A percentile compares a stretch with the other conserved stretches of the same genome.
Conservation (phyloP, 371 early-diverging fungal genomes). For the Circinella umbellata region DNA sequence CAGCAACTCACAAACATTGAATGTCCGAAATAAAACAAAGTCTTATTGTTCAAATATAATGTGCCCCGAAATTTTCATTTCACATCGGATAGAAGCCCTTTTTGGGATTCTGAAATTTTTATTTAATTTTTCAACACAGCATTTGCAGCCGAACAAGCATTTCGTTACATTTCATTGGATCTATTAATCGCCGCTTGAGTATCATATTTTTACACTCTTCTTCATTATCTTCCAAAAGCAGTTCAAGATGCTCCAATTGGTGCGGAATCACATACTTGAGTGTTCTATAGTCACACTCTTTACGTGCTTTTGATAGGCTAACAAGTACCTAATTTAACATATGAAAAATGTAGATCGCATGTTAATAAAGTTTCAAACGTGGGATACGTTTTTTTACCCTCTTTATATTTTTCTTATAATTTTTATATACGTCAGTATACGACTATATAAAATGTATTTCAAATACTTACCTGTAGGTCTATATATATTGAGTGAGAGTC, state of each 20-base stretch:
- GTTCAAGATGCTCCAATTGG: slow-evolving; percentile 7
- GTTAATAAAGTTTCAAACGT: too few relatives aligned
- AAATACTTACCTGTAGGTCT: slow-evolving; percentile 18
- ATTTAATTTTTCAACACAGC: not conserved
- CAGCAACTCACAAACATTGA: too few relatives aligned
- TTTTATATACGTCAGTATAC: too few relatives aligned
- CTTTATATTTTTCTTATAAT: too few relatives aligned
- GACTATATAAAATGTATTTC: not conserved
- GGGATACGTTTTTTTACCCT: too few relatives aligned
- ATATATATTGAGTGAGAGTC: not conserved
- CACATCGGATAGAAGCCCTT: too few relatives aligned
- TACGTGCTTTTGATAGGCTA: slow-evolving; percentile 10
- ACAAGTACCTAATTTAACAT: slow-evolving; percentile 10
- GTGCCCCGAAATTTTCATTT: too few relatives aligned
- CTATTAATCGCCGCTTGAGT: slow-evolving; percentile 3
- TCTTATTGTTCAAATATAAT: too few relatives aligned
- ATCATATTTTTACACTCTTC: not conserved
- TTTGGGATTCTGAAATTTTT: not conserved
- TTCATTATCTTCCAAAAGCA: slow-evolving; percentile 8
- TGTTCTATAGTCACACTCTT: slow-evolving; percentile 5
- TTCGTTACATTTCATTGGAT: slow-evolving; percentile 1
- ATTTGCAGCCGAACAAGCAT: not conserved
- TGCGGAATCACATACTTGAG: slow-evolving; percentile 6
- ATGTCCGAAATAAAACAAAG: too few relatives aligned
- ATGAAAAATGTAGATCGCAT: too few relatives aligned